These are phyloP conservation scores for Aspergillus pseudotamarii DNA, from an alignment of 2,329 filamentous ascomycete species.

Conservation along the genomic window DNA sequence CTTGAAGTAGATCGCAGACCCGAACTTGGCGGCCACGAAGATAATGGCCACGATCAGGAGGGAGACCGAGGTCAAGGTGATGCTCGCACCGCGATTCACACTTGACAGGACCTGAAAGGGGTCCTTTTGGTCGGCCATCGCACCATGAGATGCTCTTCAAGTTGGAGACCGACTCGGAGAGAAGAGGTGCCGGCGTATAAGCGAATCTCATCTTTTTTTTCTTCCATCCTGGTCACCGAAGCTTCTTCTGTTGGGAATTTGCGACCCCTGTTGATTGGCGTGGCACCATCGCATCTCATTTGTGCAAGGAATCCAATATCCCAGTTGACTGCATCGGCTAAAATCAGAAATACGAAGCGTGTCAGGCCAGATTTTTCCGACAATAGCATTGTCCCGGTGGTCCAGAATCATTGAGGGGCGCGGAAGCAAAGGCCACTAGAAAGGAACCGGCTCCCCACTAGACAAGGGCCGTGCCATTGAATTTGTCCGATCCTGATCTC, in stretches of 20 bases:
- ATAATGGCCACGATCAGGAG: conserved; percentile 18
- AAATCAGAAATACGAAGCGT: neutral
- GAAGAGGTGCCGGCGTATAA: neutral
- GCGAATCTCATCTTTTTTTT: neutral
- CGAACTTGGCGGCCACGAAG: conserved; percentile 18
- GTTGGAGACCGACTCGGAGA: neutral
- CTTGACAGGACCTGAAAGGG: neutral
- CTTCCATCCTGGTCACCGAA: neutral
- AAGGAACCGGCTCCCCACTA: neutral
- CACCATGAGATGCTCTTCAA: neutral
- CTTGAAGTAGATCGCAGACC: conserved; percentile 18
- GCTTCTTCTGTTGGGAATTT: neutral
- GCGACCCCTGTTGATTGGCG: neutral
- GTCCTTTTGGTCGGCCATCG: neutral
- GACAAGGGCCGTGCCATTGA: neutral
- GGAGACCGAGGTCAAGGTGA: neutral
- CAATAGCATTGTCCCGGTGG: neutral
- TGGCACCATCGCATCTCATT: neutral
- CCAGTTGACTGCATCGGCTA: neutral
- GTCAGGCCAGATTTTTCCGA: neutral
- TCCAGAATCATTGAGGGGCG: neutral
- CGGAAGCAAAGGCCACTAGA: neutral
- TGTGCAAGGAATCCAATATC: neutral
- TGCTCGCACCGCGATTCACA: neutral
- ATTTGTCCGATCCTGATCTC: neutral